Evolutionary conservation across 352 stramenopile species (phyloP).

Genomic region (Pythium phragmitis): DNA sequence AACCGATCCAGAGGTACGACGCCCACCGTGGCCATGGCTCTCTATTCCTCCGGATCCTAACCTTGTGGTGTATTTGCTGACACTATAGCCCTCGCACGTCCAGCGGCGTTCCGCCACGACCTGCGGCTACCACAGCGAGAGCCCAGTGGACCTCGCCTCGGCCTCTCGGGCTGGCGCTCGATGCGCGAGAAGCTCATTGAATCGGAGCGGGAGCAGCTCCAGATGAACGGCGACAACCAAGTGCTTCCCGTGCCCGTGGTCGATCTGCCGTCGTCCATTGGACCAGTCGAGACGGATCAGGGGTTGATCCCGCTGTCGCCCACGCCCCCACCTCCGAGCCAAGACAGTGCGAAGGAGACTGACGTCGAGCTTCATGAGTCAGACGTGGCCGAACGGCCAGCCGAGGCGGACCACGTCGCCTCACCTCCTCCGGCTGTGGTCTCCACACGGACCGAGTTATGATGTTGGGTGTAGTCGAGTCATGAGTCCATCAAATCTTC

Average conservation of each 20-base stretch:
- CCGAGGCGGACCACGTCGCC: neutral
- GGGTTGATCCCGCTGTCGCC: conserved; percentile 37
- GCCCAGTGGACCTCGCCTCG: conserved; percentile 38
- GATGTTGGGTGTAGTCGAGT: neutral
- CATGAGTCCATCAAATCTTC: neutral
- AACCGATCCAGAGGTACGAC: conserved; percentile 5
- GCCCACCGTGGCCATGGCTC: neutral
- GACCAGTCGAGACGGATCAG: conserved; percentile 38
- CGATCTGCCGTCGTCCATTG: conserved; percentile 2
- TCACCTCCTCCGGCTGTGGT: neutral
- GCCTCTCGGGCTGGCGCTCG: conserved; percentile 49
- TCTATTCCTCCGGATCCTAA: neutral
- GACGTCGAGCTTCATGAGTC: neutral
- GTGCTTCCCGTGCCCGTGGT: conserved; percentile 10
- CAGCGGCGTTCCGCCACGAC: conserved; percentile 11
- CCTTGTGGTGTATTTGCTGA: neutral
- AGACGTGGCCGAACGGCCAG: neutral
- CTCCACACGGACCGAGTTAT: conserved; percentile 2
- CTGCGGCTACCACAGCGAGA: conserved; percentile 17
- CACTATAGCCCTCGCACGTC: neutral
- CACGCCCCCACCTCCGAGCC: neutral
- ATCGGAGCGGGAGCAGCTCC: conserved; percentile 21
- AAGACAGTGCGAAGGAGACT: neutral
- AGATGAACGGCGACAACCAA: neutral
- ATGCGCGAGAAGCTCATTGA: conserved; percentile 61